Conservation (phyloP, 768 basidiomycete species). For the Leccinum olivaceopallidum region DNA sequence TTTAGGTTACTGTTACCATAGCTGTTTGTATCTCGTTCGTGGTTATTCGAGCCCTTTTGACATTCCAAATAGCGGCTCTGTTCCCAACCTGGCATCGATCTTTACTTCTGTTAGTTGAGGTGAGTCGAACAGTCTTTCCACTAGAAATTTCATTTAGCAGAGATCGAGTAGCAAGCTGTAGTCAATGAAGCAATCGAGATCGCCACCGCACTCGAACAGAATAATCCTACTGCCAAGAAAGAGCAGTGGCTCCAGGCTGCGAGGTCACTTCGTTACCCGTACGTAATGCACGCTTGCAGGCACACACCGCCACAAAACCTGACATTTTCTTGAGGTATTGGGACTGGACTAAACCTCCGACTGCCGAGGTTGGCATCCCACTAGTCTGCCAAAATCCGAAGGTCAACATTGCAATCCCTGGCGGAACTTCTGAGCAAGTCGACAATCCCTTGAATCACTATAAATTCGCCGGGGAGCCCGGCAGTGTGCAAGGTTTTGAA, state of each 20-base stretch:
- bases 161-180: constrained; percentile 17
- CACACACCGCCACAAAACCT: background rate
- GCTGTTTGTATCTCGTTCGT: constrained; percentile 4
- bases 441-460: constrained; percentile 20
- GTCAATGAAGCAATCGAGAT: constrained; percentile 17
- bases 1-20: constrained; percentile 24
- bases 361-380: constrained; percentile 8
- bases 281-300: background rate
- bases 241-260: constrained; percentile 17
- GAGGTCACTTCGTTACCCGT: constrained; percentile 19
- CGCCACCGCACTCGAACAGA: constrained; percentile 6
- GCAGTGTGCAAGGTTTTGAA: background rate
- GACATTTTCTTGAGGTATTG: constrained; percentile 12
- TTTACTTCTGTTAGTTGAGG: constrained; percentile 16
- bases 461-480: constrained; percentile 4
- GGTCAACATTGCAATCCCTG: constrained; percentile 1
- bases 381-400: constrained; percentile 1
- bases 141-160: too few relatives aligned
- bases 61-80: constrained; percentile 15
- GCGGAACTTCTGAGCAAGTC: background rate
- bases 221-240: background rate
- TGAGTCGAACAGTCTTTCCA: background rate
- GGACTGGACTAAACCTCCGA: constrained; percentile 15
- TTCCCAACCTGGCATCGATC: constrained; percentile 25
- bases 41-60: background rate